Conservation (phyloP, 2,329 filamentous ascomycete species). For the Camillea tinctor region DNA sequence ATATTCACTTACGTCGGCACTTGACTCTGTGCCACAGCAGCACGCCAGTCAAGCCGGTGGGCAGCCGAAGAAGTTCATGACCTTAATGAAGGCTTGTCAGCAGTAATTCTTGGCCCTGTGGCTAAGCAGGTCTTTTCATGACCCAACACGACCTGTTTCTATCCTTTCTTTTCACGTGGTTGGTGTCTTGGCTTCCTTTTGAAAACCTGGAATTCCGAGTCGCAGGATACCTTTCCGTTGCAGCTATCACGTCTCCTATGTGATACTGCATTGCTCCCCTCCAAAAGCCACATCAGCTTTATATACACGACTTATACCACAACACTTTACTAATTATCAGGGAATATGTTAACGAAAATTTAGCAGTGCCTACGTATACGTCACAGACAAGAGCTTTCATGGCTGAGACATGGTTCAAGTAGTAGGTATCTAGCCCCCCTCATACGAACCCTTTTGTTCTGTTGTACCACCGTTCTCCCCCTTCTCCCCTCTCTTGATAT, state of each 20-base stretch:
- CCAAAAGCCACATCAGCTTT: background rate
- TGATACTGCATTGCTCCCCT: background rate
- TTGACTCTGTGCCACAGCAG: background rate
- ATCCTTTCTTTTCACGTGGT: background rate
- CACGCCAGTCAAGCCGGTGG: background rate
- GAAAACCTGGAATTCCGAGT: background rate
- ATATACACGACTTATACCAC: constrained; percentile 3
- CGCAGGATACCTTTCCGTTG: background rate
- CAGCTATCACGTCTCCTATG: background rate
- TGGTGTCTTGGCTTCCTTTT: background rate
- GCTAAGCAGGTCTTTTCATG: background rate
- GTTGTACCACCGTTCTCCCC: background rate
- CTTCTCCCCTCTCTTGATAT: background rate
- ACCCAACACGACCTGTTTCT: background rate
- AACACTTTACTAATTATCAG: background rate
- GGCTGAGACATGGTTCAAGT: background rate
- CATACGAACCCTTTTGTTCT: background rate
- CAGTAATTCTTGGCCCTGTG: background rate
- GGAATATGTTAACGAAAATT: background rate
- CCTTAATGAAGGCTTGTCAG: background rate
- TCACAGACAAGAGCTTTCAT: background rate
- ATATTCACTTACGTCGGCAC: background rate
- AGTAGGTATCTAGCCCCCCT: background rate
- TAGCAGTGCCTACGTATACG: background rate
- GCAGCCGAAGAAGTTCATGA: background rate